These are phyloP conservation scores for Solanum tarijense DNA, from an alignment of 257 asterid species.

Conservation along the genomic window DNA sequence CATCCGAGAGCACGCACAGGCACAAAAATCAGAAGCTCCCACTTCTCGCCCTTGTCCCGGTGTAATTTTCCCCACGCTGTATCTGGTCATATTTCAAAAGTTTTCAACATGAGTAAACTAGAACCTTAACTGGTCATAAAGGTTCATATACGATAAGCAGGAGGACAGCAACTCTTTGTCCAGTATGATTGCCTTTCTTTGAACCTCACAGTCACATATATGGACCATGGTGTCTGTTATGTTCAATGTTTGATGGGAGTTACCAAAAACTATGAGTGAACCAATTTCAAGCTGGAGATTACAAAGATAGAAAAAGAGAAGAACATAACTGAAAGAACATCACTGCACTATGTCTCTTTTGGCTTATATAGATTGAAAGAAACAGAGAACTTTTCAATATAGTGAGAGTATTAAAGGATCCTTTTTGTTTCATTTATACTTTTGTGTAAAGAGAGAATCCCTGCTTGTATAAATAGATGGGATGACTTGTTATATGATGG, in stretches of 20 bases:
- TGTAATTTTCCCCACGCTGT: slow-evolving; percentile 85
- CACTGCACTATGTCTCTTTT: neutral
- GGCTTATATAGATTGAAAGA: neutral
- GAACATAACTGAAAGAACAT: neutral
- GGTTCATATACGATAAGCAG: neutral
- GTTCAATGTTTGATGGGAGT: neutral
- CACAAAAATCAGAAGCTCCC: slow-evolving; percentile 74
- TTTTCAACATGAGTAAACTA: neutral
- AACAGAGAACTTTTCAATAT: neutral
- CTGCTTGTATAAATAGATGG: neutral
- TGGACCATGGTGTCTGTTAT: neutral
- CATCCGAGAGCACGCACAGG: slow-evolving; percentile 89
- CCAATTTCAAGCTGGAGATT: neutral
- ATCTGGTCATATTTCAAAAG: slow-evolving; percentile 36
- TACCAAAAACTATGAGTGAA: neutral
- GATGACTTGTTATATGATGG: neutral
- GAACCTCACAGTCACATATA: neutral
- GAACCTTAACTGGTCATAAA: neutral
- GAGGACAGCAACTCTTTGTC: neutral
- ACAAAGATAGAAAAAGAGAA: neutral
- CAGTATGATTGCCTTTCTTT: neutral
- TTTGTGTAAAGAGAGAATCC: neutral
- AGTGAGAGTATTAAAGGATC: neutral
- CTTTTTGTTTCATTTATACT: neutral
- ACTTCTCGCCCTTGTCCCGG: slow-evolving; percentile 86